Percentiles rank a stretch among this genome's conserved stretches.
Conservation (phyloP, 1,284 basidiomycete species). For the Malassezia vespertilionis region DNA sequence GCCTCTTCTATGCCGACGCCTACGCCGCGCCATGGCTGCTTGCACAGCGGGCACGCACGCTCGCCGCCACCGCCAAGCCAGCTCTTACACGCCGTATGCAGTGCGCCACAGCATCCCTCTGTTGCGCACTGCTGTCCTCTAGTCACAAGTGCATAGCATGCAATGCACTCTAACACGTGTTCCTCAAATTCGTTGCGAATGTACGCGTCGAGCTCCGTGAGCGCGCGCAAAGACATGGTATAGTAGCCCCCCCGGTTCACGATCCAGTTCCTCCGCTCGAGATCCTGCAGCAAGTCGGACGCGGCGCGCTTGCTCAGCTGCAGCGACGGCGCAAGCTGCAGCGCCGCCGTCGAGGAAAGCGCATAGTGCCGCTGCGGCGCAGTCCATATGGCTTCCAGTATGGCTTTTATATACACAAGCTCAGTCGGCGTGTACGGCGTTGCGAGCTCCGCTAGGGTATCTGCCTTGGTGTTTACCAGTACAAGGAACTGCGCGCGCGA, state of each 20-base stretch:
- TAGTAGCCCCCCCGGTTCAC: constrained; percentile 2
- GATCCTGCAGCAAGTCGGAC: constrained; percentile 10
- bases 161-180: constrained; percentile 9
- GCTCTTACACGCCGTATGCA: constrained; percentile 8
- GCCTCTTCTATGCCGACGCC: neutral
- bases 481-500: constrained; percentile 19
- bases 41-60: constrained; percentile 7
- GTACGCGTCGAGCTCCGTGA: constrained; percentile 16
- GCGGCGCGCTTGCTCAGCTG: constrained; percentile 16
- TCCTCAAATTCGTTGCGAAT: constrained; percentile 11
- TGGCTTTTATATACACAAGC: constrained; percentile 28
- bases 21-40: constrained; percentile 3
- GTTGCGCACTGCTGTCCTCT: constrained; percentile 8
- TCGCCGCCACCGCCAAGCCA: neutral
- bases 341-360: constrained; percentile 11
- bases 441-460: constrained; percentile 28
- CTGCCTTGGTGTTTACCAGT: constrained; percentile 34
- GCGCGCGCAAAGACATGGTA: constrained; percentile 11
- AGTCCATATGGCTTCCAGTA: constrained; percentile 8
- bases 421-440: constrained; percentile 31
- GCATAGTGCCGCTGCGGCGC: constrained; percentile 2
- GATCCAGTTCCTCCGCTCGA: constrained; percentile 12
- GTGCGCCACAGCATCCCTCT: constrained; percentile 8
- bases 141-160: constrained; percentile 16
- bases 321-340: constrained; percentile 10